Conservation (phyloP, 306 rosid species). For the Medicago arabica region DNA sequence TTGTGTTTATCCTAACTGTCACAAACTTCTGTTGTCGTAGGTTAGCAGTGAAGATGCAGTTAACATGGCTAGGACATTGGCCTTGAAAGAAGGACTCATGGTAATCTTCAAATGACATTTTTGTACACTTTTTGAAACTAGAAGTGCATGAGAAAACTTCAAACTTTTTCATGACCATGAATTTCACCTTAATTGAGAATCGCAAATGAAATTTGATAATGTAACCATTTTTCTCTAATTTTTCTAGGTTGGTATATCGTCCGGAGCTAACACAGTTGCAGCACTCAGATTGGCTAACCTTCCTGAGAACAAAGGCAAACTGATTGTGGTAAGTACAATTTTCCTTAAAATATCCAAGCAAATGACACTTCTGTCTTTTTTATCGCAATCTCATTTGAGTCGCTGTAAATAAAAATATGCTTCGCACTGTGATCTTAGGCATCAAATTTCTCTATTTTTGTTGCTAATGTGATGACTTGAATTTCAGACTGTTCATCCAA, state of each 20-base stretch:
- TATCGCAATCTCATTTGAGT: not conserved
- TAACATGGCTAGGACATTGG: conserved; percentile 89
- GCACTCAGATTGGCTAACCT: conserved; percentile 77
- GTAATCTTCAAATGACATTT: conserved; percentile 52
- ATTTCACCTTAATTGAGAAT: not conserved
- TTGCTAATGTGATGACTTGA: conserved; percentile 41
- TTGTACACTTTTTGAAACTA: not conserved
- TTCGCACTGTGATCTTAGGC: conserved; percentile 8
- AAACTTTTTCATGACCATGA: not conserved
- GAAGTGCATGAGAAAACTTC: conserved; percentile 26
- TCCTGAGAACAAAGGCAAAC: conserved; percentile 96
- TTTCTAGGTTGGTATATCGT: conserved; percentile 93
- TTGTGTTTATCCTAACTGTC: conserved; percentile 35
- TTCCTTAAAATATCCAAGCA: conserved; percentile 14
- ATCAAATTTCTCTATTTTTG: not conserved
- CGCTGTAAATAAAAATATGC: conserved; percentile 12
- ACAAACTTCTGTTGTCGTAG: conserved; percentile 52
- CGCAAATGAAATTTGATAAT: conserved; percentile 4
- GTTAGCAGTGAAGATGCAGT: conserved; percentile 93
- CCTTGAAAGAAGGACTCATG: conserved; percentile 92
- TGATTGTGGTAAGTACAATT: conserved; percentile 79
- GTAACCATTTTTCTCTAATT: not conserved
- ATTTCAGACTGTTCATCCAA: conserved; percentile 88
- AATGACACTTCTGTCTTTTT: conserved; percentile 15
- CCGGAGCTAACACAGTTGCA: conserved; percentile 94